Percentiles rank a stretch among this genome's conserved stretches.
Evolutionary conservation across 2,329 filamentous ascomycete genomes (phyloP).

Genomic region (Aspergillus clavatus): DNA sequence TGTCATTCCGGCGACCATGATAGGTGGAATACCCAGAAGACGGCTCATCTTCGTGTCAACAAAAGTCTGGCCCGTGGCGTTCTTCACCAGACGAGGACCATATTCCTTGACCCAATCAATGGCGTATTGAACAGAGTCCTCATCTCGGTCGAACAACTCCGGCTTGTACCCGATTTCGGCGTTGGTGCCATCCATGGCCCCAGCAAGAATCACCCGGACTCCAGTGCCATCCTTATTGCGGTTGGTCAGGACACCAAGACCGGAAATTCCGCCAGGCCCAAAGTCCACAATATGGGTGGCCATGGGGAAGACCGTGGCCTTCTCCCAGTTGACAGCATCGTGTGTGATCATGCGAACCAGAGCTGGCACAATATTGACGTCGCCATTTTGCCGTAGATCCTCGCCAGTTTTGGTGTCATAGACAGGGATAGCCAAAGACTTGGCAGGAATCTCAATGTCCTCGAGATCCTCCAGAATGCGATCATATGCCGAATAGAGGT

Average conservation of each 20-base stretch:
- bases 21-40: slow-evolving; percentile 72
- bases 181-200: slow-evolving; percentile 85
- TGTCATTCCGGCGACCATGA: slow-evolving; percentile 92
- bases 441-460: slow-evolving; percentile 69
- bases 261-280: slow-evolving; percentile 92
- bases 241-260: slow-evolving; percentile 91
- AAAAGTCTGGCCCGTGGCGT: slow-evolving; percentile 80
- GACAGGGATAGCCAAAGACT: slow-evolving; percentile 74
- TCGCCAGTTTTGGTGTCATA: slow-evolving; percentile 86
- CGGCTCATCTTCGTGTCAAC: slow-evolving; percentile 97
- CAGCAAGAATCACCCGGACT: slow-evolving; percentile 91
- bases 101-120: slow-evolving; percentile 98
- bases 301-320: slow-evolving; percentile 80
- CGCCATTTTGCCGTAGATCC: slow-evolving; percentile 67
- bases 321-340: slow-evolving; percentile 93
- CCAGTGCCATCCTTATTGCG: slow-evolving; percentile 98
- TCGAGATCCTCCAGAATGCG: slow-evolving; percentile 84
- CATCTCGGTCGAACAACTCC: slow-evolving; percentile 93
- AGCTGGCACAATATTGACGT: slow-evolving; percentile 76
- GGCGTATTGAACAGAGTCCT: slow-evolving; percentile 90
- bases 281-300: slow-evolving; percentile 97
- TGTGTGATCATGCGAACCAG: slow-evolving; percentile 90
- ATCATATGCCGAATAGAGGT: slow-evolving; percentile 74
- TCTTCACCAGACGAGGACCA: slow-evolving; percentile 86
- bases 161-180: slow-evolving; percentile 95